Percentiles rank a stretch among this genome's conserved stretches.
Conservation (phyloP, 441 rosid genomes). For the Gossypium trilobum region DNA sequence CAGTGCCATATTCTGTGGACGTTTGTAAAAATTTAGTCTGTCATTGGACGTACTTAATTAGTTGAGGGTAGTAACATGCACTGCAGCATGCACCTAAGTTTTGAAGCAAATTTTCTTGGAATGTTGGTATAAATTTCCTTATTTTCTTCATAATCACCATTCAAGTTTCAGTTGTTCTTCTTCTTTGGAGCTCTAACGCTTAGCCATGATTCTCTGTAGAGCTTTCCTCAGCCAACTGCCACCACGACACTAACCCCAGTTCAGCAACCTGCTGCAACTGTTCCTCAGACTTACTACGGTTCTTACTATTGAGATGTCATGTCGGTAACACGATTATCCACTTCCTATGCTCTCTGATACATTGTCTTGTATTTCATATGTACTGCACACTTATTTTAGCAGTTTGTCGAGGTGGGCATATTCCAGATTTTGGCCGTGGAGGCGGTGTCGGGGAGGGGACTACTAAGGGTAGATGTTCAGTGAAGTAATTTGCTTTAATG, state of each 20-base stretch:
- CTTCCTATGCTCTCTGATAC: background rate
- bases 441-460: background rate
- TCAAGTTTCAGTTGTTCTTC: too few species aligned
- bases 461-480: background rate
- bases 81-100: background rate
- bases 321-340: background rate
- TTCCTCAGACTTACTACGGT: constrained; percentile 69
- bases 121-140: background rate
- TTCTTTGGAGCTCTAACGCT: background rate
- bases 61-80: background rate
- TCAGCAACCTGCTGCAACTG: constrained; percentile 52
- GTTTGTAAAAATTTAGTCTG: background rate
- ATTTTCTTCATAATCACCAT: background rate
- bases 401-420: background rate
- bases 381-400: background rate
- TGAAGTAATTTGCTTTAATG: background rate
- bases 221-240: constrained; percentile 57
- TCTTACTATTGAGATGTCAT: constrained; percentile 43
- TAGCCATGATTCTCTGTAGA: constrained; percentile 23
- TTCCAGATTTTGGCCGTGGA: background rate
- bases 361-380: background rate
- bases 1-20: background rate
- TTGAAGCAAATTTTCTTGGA: background rate
- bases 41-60: background rate
- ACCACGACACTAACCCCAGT: constrained; percentile 43